Conservation (phyloP, 306 rosid species). For the Glycyrrhiza uralensis region DNA sequence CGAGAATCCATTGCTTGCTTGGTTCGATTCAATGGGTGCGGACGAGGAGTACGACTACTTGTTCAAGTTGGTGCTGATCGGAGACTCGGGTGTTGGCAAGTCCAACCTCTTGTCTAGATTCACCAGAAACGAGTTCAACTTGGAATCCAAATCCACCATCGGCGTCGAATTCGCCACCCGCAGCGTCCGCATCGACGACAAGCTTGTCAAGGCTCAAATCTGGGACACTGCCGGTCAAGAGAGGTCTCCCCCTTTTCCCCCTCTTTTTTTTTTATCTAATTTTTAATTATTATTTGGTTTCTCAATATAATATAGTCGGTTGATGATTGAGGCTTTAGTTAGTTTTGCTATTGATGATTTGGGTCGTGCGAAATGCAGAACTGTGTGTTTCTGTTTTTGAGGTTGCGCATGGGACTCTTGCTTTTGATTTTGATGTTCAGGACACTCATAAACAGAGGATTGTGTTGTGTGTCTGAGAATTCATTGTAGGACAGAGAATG, state of each 20-base stretch:
- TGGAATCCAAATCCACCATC: slow-evolving; percentile 73
- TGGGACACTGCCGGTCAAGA: slow-evolving; percentile 95
- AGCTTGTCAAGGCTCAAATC: slow-evolving; percentile 78
- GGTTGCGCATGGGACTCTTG: background rate
- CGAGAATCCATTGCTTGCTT: background rate
- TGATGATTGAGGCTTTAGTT: background rate
- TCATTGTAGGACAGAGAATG: background rate
- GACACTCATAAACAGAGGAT: background rate
- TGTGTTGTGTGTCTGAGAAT: background rate
- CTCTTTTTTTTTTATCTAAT: background rate
- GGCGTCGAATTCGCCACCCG: slow-evolving; percentile 87
- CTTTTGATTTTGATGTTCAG: slow-evolving; percentile 20
- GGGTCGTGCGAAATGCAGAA: background rate
- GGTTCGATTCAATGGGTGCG: slow-evolving; percentile 44
- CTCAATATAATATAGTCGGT: background rate
- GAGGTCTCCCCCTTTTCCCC: slow-evolving; percentile 34
- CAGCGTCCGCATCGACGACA: slow-evolving; percentile 56
- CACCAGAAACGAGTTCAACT: slow-evolving; percentile 65
- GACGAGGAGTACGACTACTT: slow-evolving; percentile 77
- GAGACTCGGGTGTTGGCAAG: slow-evolving; percentile 84
- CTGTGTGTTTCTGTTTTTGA: background rate
- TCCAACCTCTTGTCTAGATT: slow-evolving; percentile 76
- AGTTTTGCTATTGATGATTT: background rate
- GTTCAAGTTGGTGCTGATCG: slow-evolving; percentile 75
- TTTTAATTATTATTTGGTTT: background rate